Evolutionary conservation across 306 rosid species (phyloP).

Genomic region (Cicer pinnatifidum): DNA sequence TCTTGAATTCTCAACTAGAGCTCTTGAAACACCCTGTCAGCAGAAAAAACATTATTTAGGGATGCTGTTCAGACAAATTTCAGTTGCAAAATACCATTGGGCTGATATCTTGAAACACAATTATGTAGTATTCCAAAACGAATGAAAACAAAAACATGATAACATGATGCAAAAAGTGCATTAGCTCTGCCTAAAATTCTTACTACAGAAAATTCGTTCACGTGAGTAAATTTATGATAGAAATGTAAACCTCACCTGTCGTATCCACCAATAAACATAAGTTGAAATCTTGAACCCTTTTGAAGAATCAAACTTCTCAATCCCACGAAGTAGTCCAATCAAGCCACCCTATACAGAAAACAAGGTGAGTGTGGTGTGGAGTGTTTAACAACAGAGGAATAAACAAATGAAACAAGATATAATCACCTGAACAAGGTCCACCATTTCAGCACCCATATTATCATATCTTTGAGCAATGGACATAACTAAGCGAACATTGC

Average conservation of each 20-base stretch:
- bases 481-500: slow-evolving; percentile 92
- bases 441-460: slow-evolving; percentile 90
- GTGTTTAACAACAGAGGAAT: slow-evolving; percentile 15
- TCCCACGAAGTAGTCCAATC: slow-evolving; percentile 92
- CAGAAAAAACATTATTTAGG: slow-evolving; percentile 26
- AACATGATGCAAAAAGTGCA: slow-evolving; percentile 10
- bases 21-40: slow-evolving; percentile 90
- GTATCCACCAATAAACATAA: slow-evolving; percentile 99
- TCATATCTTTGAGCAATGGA: slow-evolving; percentile 96
- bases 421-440: slow-evolving; percentile 92
- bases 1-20: slow-evolving; percentile 85
- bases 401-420: slow-evolving; percentile 17
- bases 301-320: slow-evolving; percentile 93
- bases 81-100: slow-evolving; percentile 27
- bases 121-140: slow-evolving; percentile 19
- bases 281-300: slow-evolving; percentile 95
- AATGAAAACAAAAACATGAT: neutral
- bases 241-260: slow-evolving; percentile 68
- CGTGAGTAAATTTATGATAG: slow-evolving; percentile 19
- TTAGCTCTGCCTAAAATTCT: slow-evolving; percentile 34
- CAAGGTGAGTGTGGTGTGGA: slow-evolving; percentile 12
- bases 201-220: neutral
- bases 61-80: neutral
- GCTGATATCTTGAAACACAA: slow-evolving; percentile 9
- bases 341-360: slow-evolving; percentile 79